Percentiles rank a stretch among this genome's conserved stretches.
These are phyloP conservation scores for Sporothrix pallida DNA, from an alignment of 2,329 filamentous ascomycete genomes.

Conservation along the genomic window DNA sequence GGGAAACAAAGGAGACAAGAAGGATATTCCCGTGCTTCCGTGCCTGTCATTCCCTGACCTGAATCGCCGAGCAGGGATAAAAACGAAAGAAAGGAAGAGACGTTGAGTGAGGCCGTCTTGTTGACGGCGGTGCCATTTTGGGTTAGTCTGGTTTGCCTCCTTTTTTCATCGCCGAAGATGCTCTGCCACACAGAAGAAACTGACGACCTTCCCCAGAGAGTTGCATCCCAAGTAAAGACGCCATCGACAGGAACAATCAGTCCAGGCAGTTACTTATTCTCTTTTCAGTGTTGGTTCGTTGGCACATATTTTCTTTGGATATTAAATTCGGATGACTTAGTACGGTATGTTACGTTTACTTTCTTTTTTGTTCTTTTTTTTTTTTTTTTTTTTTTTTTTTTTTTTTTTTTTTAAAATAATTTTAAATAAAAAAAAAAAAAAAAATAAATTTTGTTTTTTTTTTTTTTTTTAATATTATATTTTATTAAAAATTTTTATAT, in stretches of 20 bases:
- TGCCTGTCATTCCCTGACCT: neutral
- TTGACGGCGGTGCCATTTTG: slow-evolving; percentile 19
- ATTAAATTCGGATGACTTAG: too few species aligned
- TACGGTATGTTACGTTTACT: too few species aligned
- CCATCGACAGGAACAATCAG: neutral
- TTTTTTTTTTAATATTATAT: neutral
- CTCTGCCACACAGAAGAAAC: slow-evolving; percentile 4
- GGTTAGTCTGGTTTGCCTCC: neutral
- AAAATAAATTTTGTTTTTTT: too few species aligned
- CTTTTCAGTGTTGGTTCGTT: too few species aligned
- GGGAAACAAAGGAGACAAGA: neutral
- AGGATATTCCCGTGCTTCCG: neutral
- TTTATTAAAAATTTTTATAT: neutral
- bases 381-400: neutral
- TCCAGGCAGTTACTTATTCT: too few species aligned
- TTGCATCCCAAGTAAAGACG: neutral
- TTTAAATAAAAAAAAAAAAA: too few species aligned
- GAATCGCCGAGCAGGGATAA: neutral
- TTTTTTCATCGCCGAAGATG: slow-evolving; percentile 1
- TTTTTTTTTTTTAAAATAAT: too few species aligned
- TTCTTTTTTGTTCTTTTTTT: too few species aligned
- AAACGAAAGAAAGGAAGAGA: neutral
- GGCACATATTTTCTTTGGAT: too few species aligned
- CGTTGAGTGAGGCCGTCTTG: neutral
- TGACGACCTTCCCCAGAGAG: neutral